Percentiles rank a stretch among this genome's conserved stretches.
Conservation (phyloP, 805 yeast genomes). For the Zygoascus flipseniorum region DNA sequence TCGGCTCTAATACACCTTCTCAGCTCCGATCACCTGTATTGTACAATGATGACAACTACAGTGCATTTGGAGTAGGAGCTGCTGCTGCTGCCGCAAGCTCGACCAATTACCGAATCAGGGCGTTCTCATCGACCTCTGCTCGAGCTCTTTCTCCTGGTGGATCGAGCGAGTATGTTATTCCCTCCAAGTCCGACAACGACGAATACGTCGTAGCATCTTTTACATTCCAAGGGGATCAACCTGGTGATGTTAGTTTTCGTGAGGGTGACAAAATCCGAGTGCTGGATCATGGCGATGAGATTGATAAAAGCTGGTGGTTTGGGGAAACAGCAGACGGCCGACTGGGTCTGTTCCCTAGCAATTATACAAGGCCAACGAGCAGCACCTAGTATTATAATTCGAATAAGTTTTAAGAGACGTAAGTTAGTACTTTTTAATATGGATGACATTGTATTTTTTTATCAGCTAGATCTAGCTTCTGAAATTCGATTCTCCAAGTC, state of each 20-base stretch:
- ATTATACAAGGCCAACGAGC: constrained; percentile 30
- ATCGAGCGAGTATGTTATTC: constrained; percentile 5
- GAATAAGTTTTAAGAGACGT: not conserved
- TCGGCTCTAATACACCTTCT: not conserved
- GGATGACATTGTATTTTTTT: not conserved
- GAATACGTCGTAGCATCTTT: constrained; percentile 27
- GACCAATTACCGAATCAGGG: constrained; percentile 17
- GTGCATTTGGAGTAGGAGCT: not conserved
- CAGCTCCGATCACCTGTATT: not conserved
- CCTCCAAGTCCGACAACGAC: constrained; percentile 16
- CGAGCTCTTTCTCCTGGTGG: constrained; percentile 16
- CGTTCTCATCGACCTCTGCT: constrained; percentile 21
- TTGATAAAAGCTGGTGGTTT: constrained; percentile 43
- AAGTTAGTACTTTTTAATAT: not conserved
- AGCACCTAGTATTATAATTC: not conserved
- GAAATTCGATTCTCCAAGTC: constrained; percentile 9
- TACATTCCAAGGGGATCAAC: constrained; percentile 30
- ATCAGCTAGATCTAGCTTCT: not conserved
- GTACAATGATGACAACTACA: not conserved
- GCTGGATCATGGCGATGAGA: constrained; percentile 29
- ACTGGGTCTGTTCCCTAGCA: constrained; percentile 39
- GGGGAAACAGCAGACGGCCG: constrained; percentile 35
- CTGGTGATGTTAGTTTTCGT: constrained; percentile 31
- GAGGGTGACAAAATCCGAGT: constrained; percentile 31
- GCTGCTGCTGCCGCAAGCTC: not conserved